phyloP scores from a whole-genome alignment of 2,329 filamentous ascomycete genomes.

The Aureobasidium leucospermi region DNA sequence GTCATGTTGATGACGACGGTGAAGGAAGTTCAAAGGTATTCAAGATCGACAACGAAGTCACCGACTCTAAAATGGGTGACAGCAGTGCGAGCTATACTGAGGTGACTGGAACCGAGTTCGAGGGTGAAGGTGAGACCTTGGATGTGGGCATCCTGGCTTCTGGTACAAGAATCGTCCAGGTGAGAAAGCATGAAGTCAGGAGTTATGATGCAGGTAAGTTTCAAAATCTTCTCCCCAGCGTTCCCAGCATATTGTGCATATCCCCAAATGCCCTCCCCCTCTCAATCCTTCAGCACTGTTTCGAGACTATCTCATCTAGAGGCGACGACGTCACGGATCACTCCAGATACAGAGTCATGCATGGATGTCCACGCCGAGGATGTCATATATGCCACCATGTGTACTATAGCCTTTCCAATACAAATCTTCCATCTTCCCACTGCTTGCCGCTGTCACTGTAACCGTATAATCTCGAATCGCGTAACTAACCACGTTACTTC shows the following conservation, averaged over 20 bases:
- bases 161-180: slow-evolving; percentile 75
- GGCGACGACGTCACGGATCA: background rate
- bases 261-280: background rate
- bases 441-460: background rate
- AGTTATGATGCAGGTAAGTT: slow-evolving; percentile 81
- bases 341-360: background rate
- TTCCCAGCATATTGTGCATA: background rate
- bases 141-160: slow-evolving; percentile 78
- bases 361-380: background rate
- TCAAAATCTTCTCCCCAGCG: background rate
- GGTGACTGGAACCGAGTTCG: slow-evolving; percentile 79
- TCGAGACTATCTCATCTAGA: background rate
- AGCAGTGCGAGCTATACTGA: slow-evolving; percentile 28
- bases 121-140: slow-evolving; percentile 78
- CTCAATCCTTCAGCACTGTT: background rate
- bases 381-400: slow-evolving; percentile 1
- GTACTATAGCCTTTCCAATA: slow-evolving; percentile 13
- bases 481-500: background rate
- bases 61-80: slow-evolving; percentile 59
- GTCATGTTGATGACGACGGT: slow-evolving; percentile 57
- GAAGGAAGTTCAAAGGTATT: slow-evolving; percentile 75
- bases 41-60: slow-evolving; percentile 42
- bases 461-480: background rate
- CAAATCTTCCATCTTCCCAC: slow-evolving; percentile 11
- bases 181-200: slow-evolving; percentile 77